Base-by-base conservation (phyloP, 768 basidiomycete genomes). In the Amanita rubescens region DNA sequence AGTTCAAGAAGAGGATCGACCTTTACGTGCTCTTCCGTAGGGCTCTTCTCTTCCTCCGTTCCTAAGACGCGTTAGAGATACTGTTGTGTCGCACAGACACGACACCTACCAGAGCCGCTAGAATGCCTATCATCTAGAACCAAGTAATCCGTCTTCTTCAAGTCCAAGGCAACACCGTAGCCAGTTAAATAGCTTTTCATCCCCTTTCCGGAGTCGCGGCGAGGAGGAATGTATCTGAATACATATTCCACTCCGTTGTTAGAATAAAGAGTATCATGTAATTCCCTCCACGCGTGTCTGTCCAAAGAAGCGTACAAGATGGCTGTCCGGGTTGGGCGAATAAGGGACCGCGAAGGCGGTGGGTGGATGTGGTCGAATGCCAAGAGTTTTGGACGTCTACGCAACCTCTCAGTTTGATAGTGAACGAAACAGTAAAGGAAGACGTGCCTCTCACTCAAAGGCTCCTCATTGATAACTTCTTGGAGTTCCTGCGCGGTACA, bases 111-210 rank as follows among this genome's bases (percentile, higher is more conserved):
- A 54, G 60, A 57, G 45, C 56, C 47, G 39, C 65, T 67, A 3
- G 71, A 62, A 48, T 77, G 67, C 42, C 96, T 74, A 65, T 99
- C 96, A 63, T 99, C 96, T 7, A 97, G 71, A 3, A 87, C 93
- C 11, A 97, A 78, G 64, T 98, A 99, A 61, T 99, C 96, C 77
- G 82, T 96, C 72, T 94, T 96, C 75, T 99, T 99, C 60, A 99
- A 69, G 59, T 95, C 92, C 50, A 99, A 72, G 19, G 87, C 77
- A 6, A 94, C 94, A 3, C 96, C 96, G 60, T 92, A 99, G 4
- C 95, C 95, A 3, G 87, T 83, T 7, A 99, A 71, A 61, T 78
- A 75, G 54, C 69, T 78, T 4, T 69, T 54, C 5, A 52, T 51
- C 19, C 19, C 19, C 14, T 22, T 25, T 8, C 27, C 27, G 8